Conservation (phyloP, 345 rosid genomes). For the Ceriops tagal region DNA sequence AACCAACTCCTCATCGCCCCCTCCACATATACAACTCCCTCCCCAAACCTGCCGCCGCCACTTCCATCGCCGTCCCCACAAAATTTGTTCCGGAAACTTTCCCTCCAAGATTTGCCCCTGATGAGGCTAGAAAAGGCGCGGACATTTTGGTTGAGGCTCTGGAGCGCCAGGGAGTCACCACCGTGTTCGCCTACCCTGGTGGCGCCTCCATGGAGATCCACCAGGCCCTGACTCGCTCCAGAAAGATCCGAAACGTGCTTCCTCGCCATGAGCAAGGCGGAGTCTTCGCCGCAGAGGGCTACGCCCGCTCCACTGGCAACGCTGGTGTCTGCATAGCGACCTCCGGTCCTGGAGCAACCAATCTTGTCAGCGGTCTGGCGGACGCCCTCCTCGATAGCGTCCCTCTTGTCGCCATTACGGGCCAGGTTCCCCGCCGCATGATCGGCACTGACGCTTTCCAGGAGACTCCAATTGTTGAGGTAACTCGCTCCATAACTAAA, state of each 20-base stretch:
- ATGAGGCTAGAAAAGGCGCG: conserved; percentile 87
- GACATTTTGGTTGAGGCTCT: conserved; percentile 93
- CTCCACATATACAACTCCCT: conserved; percentile 32
- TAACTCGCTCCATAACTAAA: conserved; percentile 82
- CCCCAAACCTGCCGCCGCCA: conserved; percentile 23
- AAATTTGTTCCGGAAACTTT: conserved; percentile 10
- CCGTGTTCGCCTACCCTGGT: conserved; percentile 90
- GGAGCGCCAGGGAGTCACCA: conserved; percentile 73
- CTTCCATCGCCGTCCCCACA: conserved; percentile 20
- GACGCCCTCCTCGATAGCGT: conserved; percentile 86
- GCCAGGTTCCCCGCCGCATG: conserved; percentile 93
- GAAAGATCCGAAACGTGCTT: conserved; percentile 65
- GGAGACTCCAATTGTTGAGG: conserved; percentile 93
- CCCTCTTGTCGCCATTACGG: conserved; percentile 86
- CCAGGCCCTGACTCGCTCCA: conserved; percentile 93
- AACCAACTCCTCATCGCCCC: conserved; percentile 22
- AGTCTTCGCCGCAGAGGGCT: conserved; percentile 89
- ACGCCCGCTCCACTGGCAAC: conserved; percentile 79
- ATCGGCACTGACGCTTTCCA: conserved; percentile 94
- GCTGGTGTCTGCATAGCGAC: conserved; percentile 95
- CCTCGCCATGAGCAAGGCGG: conserved; percentile 99
- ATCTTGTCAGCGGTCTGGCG: conserved; percentile 84
- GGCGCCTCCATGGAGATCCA: conserved; percentile 99
- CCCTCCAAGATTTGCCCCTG: conserved; percentile 47
- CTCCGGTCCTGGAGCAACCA: conserved; percentile 92